These are phyloP conservation scores for Endocladia muricata DNA, from an alignment of 31 red algal genomes.

Conservation along the genomic window DNA sequence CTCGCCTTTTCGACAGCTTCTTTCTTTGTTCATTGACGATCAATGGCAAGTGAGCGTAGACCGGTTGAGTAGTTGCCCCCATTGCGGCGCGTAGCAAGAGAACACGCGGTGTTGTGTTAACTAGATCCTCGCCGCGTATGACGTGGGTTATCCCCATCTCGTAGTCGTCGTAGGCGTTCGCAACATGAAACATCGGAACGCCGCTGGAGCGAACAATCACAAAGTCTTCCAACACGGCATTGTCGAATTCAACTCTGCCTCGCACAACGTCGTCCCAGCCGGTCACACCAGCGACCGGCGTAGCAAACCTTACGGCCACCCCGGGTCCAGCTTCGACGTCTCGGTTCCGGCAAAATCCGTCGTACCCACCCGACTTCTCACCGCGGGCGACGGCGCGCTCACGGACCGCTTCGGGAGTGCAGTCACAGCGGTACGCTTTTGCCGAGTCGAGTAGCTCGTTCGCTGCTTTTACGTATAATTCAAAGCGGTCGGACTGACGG, in stretches of 20 bases:
- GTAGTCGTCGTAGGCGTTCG: neutral
- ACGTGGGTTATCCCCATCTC: slow-evolving; percentile 4
- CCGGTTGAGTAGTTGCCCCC: too few relatives aligned
- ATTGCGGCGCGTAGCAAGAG: too few relatives aligned
- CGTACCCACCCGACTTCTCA: neutral
- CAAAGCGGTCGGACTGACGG: neutral
- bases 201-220: neutral
- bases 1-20: neutral
- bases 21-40: neutral
- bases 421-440: neutral
- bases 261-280: neutral
- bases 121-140: neutral
- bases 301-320: neutral
- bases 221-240: neutral
- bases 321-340: neutral
- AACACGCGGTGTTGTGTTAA: neutral
- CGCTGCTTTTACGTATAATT: neutral
- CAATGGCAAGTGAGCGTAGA: neutral
- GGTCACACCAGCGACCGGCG: neutral
- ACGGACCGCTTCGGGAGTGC: neutral
- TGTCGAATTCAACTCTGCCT: neutral
- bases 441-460: neutral
- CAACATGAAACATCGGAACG: neutral
- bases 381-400: neutral
- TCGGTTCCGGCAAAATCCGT: neutral